Percentiles rank a stretch among this genome's conserved stretches.
phyloP scores from a whole-genome alignment of 2,329 filamentous ascomycete genomes.

The Verticillium tricorpus region DNA sequence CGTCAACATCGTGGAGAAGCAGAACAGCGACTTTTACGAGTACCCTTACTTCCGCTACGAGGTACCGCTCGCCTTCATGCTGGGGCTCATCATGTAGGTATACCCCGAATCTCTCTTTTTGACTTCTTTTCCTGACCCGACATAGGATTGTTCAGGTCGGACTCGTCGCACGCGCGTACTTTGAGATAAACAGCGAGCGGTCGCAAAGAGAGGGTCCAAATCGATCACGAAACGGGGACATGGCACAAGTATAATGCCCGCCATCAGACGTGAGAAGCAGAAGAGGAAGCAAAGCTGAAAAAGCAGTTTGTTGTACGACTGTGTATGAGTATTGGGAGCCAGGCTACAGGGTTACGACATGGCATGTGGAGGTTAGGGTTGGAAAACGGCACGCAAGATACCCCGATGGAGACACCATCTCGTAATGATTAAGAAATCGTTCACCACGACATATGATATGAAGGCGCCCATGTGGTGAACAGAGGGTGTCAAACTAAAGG shows the following conservation, averaged over 20 bases:
- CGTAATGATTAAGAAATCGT: too few species aligned
- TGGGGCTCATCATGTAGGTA: slow-evolving; percentile 12
- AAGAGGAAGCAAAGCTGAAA: background rate
- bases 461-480: too few species aligned
- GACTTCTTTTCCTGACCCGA: background rate
- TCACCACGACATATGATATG: too few species aligned
- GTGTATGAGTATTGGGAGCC: background rate
- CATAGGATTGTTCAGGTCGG: slow-evolving; percentile 8
- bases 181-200: slow-evolving; percentile 10
- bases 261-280: too few species aligned
- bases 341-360: too few species aligned
- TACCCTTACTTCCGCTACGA: slow-evolving; percentile 15
- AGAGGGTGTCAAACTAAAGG: too few species aligned
- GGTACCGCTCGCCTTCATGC: slow-evolving; percentile 10
- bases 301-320: background rate
- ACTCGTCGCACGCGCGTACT: slow-evolving; percentile 10
- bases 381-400: too few species aligned
- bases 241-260: slow-evolving; percentile 5
- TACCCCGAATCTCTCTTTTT: too few species aligned
- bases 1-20: slow-evolving; percentile 10
- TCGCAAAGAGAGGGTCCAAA: slow-evolving; percentile 3
- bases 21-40: slow-evolving; percentile 9
- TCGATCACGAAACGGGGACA: background rate
- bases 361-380: too few species aligned
- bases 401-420: too few species aligned